Evolutionary conservation across 192 early-diverging fungal genomes (phyloP), one percentile per base, ranked within the genome.

Genomic region (Obelidium mucronatum): DNA sequence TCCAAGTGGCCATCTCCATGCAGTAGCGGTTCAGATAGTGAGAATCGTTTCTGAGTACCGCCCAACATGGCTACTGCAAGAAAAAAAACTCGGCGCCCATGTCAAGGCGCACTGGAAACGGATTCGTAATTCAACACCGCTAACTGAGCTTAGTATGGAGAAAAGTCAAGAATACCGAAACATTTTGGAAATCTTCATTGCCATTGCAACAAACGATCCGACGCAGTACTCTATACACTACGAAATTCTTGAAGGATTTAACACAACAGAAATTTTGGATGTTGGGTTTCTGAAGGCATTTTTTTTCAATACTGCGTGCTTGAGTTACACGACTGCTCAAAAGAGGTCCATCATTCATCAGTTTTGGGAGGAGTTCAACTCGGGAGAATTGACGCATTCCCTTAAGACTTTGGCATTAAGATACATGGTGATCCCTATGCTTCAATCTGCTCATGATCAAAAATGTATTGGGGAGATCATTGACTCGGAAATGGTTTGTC

Each of bases 371-470:
- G 73, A 87, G n/a, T 92, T 79, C 76, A 95, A 6, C n/a, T 33
- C 28, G 39, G 51, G 54, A 36, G 83, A 73, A 17, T 74, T 88
- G 51, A 83, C 92, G 1, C 83, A 89, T 28, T 84, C 85, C 30
- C 70, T 90, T 24, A 96, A 95, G 75, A 93, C 93, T 67, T 87
- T 86, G 60, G 76, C 91, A 0, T 85, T 97, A 28, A 84, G 92
- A 37, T 89, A 92, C 64, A 86, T 99, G 55, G 87, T 98, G 44
- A 96, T 93, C 65, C 96, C 97, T 3, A 90, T 95, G 85, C 83
- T 95, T 17, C 80, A 95, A 42, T 89, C 92, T 2, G 78, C 90
- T 0, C 87, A 96, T 59, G 79, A 86, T 5, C 78, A 85, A 34
- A 85, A 85, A 2, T 85, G 83, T 24, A 73, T 83, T 51, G 80